Base-by-base conservation (phyloP, 2,329 filamentous ascomycete genomes). In the Grosmannia huntii region DNA sequence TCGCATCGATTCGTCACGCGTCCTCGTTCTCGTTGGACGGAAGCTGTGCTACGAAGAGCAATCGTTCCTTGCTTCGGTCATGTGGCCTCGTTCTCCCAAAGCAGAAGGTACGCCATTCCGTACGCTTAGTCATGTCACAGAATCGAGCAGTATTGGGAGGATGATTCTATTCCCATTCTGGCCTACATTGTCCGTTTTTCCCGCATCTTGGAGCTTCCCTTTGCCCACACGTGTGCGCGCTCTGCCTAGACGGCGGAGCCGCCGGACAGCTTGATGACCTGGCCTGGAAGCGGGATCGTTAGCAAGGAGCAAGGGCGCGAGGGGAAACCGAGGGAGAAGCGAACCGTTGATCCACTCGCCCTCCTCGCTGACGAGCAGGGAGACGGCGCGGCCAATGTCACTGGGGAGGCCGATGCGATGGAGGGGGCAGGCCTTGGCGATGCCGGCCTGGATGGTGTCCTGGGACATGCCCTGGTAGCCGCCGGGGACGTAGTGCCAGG, bases 291-390 rank as follows among this genome's bases (percentile, higher is more conserved):
- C n/a, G n/a, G n/a, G 19, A 4, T 28, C 6, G 38, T 54, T 44
- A 54, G 52, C 33, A 25, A 14, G 12, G 5, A 16, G 11, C 5
- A 38, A 4, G 11, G 16, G 16, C 41, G 52, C 28, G 27, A 33
- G 7, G 48, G 9, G 12, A 25, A 38, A 48, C 33, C n/a, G n/a
- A 38, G 23, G 21, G 44, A n/a, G 28, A 44, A 28, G 49, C 77
- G 67, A 62, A 82, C 81, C 82, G 66, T 84, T 85, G 66, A 85
- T 80, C 82, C 82, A 85, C 69, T 83, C 80, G 59, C 79, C 78
- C 65, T 83, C 82, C 7, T 76, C 73, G 63, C 76, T 78, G 63
- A 79, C 75, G 49, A 84, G 69, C 64, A 78, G 75, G 60, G 75
- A 76, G 57, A 83, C 79, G 38, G 77, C 79, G 60, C 79, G 76